phyloP scores from a whole-genome alignment of 2,329 filamentous ascomycete species.

The Lithohypha guttulata region DNA sequence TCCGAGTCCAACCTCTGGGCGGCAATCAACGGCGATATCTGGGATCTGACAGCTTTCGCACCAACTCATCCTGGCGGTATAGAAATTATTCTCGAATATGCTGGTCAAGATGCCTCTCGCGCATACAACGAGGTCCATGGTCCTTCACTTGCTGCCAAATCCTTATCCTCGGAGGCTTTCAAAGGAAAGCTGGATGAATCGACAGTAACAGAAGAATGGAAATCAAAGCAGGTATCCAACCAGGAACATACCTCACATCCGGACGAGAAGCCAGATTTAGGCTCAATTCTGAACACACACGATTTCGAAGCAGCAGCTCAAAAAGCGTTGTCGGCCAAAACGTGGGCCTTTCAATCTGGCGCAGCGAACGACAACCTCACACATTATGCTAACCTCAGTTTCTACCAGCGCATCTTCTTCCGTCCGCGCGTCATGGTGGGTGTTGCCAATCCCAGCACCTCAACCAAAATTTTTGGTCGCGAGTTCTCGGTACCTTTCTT shows the following conservation, averaged over 20 bases:
- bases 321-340: conserved; percentile 15
- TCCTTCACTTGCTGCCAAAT: conserved; percentile 18
- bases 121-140: conserved; percentile 36
- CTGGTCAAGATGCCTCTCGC: conserved; percentile 35
- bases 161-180: conserved; percentile 13
- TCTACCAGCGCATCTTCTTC: conserved; percentile 36
- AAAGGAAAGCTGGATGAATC: conserved; percentile 21
- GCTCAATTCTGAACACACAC: conserved; percentile 16
- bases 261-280: conserved; percentile 18
- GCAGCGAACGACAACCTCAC: conserved; percentile 18
- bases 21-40: conserved; percentile 57
- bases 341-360: conserved; percentile 23
- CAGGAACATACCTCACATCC: conserved; percentile 17
- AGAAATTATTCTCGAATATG: conserved; percentile 36
- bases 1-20: conserved; percentile 49
- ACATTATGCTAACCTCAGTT: conserved; percentile 12
- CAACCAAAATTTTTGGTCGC: conserved; percentile 22
- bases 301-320: conserved; percentile 19
- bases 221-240: conserved; percentile 13
- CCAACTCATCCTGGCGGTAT: conserved; percentile 49
- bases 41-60: conserved; percentile 55
- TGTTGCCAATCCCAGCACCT: conserved; percentile 28
- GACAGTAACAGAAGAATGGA: conserved; percentile 10
- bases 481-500: conserved; percentile 17
- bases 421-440: conserved; percentile 37